Base-by-base conservation (phyloP, 164 flowering plant genomes). In the Aristolochia fimbriata region DNA sequence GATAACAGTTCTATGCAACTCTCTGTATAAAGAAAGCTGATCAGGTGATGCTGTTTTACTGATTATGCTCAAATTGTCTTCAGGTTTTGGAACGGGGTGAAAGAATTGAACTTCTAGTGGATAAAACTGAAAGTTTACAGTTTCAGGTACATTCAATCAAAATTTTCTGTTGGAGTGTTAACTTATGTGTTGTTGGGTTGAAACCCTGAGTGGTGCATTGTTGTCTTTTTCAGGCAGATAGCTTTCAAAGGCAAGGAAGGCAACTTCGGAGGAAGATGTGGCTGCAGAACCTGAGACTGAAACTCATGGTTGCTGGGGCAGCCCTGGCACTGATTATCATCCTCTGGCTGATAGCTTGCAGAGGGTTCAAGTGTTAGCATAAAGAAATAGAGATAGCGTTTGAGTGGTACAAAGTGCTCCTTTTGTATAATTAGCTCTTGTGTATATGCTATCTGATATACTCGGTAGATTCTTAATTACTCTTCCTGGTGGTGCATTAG, bases 41-140 rank as follows among this genome's bases (percentile, higher is more conserved):
- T 5, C 12, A 37, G 43, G 11, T 37, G 43, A 37, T 37, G 43
- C 43, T 37, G 19, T 37, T 19, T 27, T 15, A 16, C 59, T 56
- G 59, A 56, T 30, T 56, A 19, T 19, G 13, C 10, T 11, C 27
- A 25, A 47, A 30, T 11, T 31, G 51, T 33, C 23, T 16, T 47
- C 61, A 93, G 99, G 97, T 93, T 62, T 71, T 93, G 80, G 99
- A 93, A 62, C 88, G 99, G 62, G 99, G 97, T 12, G 99, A 93
- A 76, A 86, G 73, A 60, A 90, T 93, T 62, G 99, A 93, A 66
- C 88, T 90, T 60, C 77, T 93, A 74, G 99, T 93, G 21, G 99
- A 93, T 67, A 93, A 90, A 77, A 82, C 97, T n/a, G 97, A 93
- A 64, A 88, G 80, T 66, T 84, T 93, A 59, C 99, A 90, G 76